phyloP scores from a whole-genome alignment of 352 stramenopile genomes.

The Pythium oligandrum region DNA sequence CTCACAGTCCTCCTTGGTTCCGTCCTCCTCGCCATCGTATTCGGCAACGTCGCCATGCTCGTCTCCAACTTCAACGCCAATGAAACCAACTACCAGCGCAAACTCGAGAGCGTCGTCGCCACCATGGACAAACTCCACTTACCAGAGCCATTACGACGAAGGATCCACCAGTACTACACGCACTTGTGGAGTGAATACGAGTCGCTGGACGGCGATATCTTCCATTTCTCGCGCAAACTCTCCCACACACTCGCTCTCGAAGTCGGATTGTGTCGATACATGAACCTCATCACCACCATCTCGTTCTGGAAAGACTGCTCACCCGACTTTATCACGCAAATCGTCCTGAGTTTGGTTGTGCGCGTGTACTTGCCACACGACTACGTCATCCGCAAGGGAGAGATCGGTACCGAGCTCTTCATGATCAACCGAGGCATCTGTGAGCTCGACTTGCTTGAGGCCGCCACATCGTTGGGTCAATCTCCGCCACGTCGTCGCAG shows the following conservation, averaged over 20 bases:
- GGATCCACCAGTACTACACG: constrained; percentile 62
- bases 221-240: constrained; percentile 40
- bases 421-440: constrained; percentile 65
- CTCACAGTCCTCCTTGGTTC: constrained; percentile 44
- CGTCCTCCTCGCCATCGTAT: constrained; percentile 52
- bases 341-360: constrained; percentile 47
- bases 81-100: constrained; percentile 45
- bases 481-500: too few relatives aligned
- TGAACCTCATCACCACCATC: constrained; percentile 52
- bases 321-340: constrained; percentile 61
- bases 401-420: constrained; percentile 60
- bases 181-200: constrained; percentile 66
- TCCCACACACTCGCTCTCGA: constrained; percentile 51
- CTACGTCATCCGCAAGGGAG: constrained; percentile 55
- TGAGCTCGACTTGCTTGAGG: constrained; percentile 9
- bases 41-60: constrained; percentile 53
- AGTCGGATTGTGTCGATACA: constrained; percentile 70
- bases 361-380: constrained; percentile 71
- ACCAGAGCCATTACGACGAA: constrained; percentile 34
- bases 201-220: constrained; percentile 50
- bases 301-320: constrained; percentile 54
- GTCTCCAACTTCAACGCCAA: constrained; percentile 57
- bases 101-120: constrained; percentile 58
- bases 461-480: too few relatives aligned
- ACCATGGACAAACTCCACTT: constrained; percentile 50